These are phyloP conservation scores for Kodamaea laetipori DNA, from an alignment of 805 yeast genomes.

Conservation along the genomic window DNA sequence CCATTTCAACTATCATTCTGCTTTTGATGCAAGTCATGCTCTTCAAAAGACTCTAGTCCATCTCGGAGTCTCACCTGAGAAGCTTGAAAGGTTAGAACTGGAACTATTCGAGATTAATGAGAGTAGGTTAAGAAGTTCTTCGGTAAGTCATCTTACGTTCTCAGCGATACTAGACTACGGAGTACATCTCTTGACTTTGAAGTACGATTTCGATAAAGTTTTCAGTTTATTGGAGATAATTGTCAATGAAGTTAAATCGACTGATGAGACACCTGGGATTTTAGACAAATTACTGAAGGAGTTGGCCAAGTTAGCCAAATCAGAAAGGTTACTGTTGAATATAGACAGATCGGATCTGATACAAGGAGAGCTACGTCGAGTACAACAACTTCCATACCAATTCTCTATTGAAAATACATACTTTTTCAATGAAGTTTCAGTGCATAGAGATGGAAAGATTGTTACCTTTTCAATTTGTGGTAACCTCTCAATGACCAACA, in stretches of 20 bases:
- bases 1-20: conserved; percentile 23
- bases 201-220: neutral
- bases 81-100: conserved; percentile 1
- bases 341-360: neutral
- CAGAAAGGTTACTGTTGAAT: neutral
- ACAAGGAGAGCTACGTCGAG: conserved; percentile 13
- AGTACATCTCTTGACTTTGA: neutral
- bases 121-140: conserved; percentile 10
- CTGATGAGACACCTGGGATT: no score
- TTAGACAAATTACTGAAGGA: no score
- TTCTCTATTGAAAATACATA: conserved; percentile 20
- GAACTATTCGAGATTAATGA: conserved; percentile 2
- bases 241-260: no score
- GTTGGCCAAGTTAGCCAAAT: no score
- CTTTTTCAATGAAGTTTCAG: conserved; percentile 24
- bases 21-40: conserved; percentile 22
- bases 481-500: conserved; percentile 23
- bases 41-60: conserved; percentile 22
- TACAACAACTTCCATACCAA: conserved; percentile 14
- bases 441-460: conserved; percentile 17
- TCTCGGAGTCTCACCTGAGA: conserved; percentile 10
- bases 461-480: conserved; percentile 25
- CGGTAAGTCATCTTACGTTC: conserved; percentile 8
- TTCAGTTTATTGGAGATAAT: no score
- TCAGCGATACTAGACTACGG: conserved; percentile 13